These are phyloP conservation scores for Aspergillus glaucus DNA, from an alignment of 2,329 filamentous ascomycete genomes.

Conservation along the genomic window DNA sequence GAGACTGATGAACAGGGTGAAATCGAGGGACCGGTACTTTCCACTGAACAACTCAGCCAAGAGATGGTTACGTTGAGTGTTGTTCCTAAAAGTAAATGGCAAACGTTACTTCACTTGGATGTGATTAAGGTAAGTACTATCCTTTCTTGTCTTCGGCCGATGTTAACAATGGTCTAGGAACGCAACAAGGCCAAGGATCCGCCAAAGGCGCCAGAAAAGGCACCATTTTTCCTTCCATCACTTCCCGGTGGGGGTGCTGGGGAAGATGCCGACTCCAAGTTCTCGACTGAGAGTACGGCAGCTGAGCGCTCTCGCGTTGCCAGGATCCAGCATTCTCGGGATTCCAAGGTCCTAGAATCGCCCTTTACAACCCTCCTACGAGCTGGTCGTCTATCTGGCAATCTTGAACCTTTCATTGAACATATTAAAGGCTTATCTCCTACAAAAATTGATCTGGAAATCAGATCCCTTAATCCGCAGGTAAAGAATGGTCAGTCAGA, in stretches of 20 bases:
- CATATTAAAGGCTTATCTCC: slow-evolving; percentile 77
- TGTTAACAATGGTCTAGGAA: slow-evolving; percentile 45
- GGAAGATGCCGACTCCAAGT: slow-evolving; percentile 22
- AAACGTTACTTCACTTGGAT: slow-evolving; percentile 87
- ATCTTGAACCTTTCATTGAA: slow-evolving; percentile 65
- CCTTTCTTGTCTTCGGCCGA: slow-evolving; percentile 1
- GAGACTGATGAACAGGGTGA: slow-evolving; percentile 45
- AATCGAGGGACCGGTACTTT: slow-evolving; percentile 48
- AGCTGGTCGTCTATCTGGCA: slow-evolving; percentile 42
- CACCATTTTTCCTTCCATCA: slow-evolving; percentile 82
- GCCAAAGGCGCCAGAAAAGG: slow-evolving; percentile 86
- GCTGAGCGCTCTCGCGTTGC: slow-evolving; percentile 61
- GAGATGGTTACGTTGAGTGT: slow-evolving; percentile 84
- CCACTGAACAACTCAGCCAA: slow-evolving; percentile 69
- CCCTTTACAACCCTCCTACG: slow-evolving; percentile 46
- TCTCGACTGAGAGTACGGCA: slow-evolving; percentile 28
- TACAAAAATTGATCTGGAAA: slow-evolving; percentile 80
- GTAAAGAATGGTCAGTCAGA: slow-evolving; percentile 54
- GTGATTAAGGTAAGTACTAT: slow-evolving; percentile 55
- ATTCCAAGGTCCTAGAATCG: slow-evolving; percentile 20
- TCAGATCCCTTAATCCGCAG: slow-evolving; percentile 64
- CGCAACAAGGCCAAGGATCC: slow-evolving; percentile 92
- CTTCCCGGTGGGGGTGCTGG: slow-evolving; percentile 17
- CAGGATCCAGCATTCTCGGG: slow-evolving; percentile 52
- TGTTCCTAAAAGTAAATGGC: slow-evolving; percentile 86